These are phyloP conservation scores for Scytalidium sp. DNA, from an alignment of 2,329 filamentous ascomycete genomes.

Conservation along the genomic window DNA sequence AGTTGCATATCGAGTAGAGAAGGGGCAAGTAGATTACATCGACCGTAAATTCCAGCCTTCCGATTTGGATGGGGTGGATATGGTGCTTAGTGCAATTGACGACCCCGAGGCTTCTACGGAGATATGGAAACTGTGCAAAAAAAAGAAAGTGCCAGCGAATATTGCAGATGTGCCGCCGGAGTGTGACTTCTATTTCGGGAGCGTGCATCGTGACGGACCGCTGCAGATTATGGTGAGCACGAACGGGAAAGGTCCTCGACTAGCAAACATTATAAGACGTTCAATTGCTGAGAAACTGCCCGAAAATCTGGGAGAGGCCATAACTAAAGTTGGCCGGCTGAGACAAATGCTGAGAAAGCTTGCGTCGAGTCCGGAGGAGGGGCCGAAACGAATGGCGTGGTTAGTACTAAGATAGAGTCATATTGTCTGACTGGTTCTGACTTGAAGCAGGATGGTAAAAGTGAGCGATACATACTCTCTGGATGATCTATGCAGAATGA, in stretches of 20 bases:
- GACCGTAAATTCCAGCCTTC: conserved; percentile 80
- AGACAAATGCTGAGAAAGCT: conserved; percentile 75
- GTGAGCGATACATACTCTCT: conserved; percentile 86
- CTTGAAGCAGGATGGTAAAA: conserved; percentile 71
- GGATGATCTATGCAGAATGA: conserved; percentile 80
- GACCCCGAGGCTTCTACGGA: conserved; percentile 85
- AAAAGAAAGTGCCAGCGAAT: conserved; percentile 80
- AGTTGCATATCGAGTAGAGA: conserved; percentile 75
- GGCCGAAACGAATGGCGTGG: conserved; percentile 89
- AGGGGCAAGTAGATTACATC: conserved; percentile 73
- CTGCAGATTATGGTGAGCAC: conserved; percentile 99
- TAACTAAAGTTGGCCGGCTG: conserved; percentile 78
- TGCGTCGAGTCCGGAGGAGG: conserved; percentile 69
- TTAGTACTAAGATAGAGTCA: conserved; percentile 36
- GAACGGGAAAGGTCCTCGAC: conserved; percentile 89
- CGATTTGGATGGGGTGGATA: conserved; percentile 83
- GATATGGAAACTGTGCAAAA: conserved; percentile 93
- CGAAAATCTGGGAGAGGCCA: conserved; percentile 76
- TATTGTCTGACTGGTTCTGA: conserved; percentile 23
- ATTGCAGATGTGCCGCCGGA: conserved; percentile 96
- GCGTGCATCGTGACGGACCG: conserved; percentile 89
- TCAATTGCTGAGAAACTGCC: conserved; percentile 78
- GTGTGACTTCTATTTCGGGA: conserved; percentile 99
- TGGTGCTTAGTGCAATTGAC: conserved; percentile 93
- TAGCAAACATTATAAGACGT: conserved; percentile 82